Evolutionary conservation across 2,329 filamentous ascomycete genomes (phyloP).

Genomic region (Fragosphaeria purpurea): DNA sequence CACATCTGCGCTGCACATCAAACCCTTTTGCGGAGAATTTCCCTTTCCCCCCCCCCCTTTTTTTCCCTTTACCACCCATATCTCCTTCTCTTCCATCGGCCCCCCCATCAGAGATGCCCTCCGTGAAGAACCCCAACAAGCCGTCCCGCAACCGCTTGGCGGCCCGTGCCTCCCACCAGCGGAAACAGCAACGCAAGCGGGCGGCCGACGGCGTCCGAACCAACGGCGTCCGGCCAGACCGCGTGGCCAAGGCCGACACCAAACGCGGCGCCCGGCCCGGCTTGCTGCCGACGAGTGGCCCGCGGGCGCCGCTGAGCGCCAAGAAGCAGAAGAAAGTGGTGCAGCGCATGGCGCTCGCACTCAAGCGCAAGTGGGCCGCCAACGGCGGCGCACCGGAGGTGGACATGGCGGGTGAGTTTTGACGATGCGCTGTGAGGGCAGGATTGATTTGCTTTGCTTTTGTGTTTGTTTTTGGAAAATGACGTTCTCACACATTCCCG

Average conservation of each 20-base stretch:
- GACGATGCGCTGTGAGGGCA: too few species aligned
- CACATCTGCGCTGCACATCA: conserved; percentile 1
- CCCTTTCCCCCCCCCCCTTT: background rate
- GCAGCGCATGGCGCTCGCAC: conserved; percentile 40
- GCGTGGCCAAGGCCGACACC: conserved; percentile 26
- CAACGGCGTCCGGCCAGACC: conserved; percentile 1
- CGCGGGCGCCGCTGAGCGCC: conserved; percentile 37
- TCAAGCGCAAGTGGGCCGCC: conserved; percentile 41
- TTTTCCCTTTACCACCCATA: background rate
- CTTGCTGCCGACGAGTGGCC: conserved; percentile 45
- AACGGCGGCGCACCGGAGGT: conserved; percentile 31
- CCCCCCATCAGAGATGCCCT: conserved; percentile 33
- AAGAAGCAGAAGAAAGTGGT: conserved; percentile 50
- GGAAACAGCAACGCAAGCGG: conserved; percentile 33
- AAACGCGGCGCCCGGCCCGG: conserved; percentile 42
- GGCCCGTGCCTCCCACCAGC: conserved; percentile 34
- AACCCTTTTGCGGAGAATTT: background rate
- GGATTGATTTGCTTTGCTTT: background rate
- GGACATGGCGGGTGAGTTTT: conserved; percentile 13
- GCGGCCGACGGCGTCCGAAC: conserved; percentile 19
- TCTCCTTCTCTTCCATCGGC: background rate
- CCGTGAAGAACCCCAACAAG: conserved; percentile 49
- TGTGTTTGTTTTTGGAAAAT: background rate
- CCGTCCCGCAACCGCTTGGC: conserved; percentile 43
- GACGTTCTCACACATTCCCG: background rate